A percentile compares a stretch with the other conserved stretches of the same genome.
These are phyloP conservation scores for Kingdonia uniflora DNA, from an alignment of 164 flowering plant genomes.

Conservation along the genomic window DNA sequence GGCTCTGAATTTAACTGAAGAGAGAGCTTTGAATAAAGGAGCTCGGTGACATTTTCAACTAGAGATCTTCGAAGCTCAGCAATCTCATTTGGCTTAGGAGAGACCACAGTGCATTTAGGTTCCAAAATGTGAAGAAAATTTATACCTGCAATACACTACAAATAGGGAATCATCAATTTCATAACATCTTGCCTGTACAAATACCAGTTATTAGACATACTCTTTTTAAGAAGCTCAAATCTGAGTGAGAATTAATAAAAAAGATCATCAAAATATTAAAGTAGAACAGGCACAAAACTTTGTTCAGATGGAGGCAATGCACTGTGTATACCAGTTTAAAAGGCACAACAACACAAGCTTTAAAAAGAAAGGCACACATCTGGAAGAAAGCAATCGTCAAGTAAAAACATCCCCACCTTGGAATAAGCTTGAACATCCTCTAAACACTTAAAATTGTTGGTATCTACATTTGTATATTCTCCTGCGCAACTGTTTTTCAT, in stretches of 20 bases:
- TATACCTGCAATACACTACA: slow-evolving; percentile 1
- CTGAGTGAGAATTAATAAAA: no score
- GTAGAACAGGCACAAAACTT: no score
- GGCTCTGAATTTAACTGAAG: not conserved
- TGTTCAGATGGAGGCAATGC: no score
- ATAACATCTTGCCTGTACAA: no score
- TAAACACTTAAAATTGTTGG: not conserved
- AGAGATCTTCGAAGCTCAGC: not conserved
- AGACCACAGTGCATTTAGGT: not conserved
- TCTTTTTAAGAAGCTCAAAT: no score
- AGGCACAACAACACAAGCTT: no score
- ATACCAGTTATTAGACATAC: no score
- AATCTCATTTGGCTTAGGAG: not conserved
- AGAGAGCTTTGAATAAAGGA: not conserved
- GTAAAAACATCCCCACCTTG: not conserved
- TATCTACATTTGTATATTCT: slow-evolving; percentile 12
- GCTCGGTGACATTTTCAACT: not conserved
- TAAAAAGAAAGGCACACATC: not conserved
- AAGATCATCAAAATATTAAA: no score
- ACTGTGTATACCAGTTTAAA: no score
- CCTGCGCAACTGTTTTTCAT: slow-evolving; percentile 24
- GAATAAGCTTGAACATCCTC: not conserved
- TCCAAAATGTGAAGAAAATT: not conserved
- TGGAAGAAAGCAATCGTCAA: not conserved
- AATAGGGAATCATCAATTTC: not conserved